phyloP scores from a whole-genome alignment of 352 stramenopile genomes.

The Phytopythium kandeliae region DNA sequence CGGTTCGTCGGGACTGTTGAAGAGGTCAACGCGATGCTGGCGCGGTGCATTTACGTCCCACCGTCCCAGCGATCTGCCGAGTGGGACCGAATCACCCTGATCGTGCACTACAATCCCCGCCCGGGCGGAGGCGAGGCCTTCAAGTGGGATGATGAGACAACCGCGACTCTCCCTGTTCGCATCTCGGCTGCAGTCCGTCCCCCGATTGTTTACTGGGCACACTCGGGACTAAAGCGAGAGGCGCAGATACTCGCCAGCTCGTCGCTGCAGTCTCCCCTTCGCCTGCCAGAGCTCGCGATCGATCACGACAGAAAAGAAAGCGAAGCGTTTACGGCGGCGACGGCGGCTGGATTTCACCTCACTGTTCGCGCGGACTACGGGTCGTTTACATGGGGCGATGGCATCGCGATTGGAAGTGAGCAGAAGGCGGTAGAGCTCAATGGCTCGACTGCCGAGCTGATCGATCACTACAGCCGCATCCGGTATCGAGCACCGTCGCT shows the following conservation, averaged over 20 bases:
- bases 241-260: not conserved
- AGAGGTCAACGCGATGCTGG: slow-evolving; percentile 2
- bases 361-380: not conserved
- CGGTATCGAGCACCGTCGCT: not conserved
- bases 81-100: slow-evolving; percentile 3
- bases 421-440: not conserved
- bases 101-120: not conserved
- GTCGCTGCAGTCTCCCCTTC: not conserved
- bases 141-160: not conserved
- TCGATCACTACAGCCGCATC: not conserved
- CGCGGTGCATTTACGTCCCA: not conserved
- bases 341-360: not conserved
- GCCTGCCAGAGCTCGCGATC: not conserved
- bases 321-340: not conserved
- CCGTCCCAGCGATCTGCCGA: not conserved
- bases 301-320: not conserved
- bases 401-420: too few species aligned
- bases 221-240: not conserved
- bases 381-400: not conserved
- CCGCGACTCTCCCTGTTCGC: not conserved
- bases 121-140: too few species aligned
- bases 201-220: not conserved
- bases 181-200: not conserved
- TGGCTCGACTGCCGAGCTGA: not conserved
- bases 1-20: not conserved